Evolutionary conservation across 2,329 filamentous ascomycete species (phyloP), one percentile per base, ranked within the genome.

Genomic region (Chrysoporthe cubensis): DNA sequence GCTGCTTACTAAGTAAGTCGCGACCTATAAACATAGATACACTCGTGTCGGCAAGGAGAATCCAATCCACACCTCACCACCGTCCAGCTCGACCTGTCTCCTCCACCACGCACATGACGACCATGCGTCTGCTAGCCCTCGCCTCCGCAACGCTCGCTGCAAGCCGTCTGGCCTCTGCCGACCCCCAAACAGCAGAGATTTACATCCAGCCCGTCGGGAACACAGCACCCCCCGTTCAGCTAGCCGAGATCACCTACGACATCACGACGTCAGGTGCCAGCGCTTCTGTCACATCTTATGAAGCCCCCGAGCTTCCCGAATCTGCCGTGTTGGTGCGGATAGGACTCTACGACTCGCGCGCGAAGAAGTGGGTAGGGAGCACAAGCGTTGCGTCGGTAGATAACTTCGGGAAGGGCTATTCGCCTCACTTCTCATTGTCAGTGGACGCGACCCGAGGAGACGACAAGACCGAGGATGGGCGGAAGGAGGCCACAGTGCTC

Each of bases 321-420:
- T 77, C 78, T 7, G 75, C 80, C 5, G 72, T 75, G n/a, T 82
- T 88, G 11, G 80, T 90, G 63, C 86, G 87, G 70, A 78, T 90
- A 61, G 88, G 88, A 50, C 74, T 86, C 69, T 90, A 85, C 78
- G 83, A 89, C 76, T 71, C 79, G 32, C 74, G 79, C 34, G 72
- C 81, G 13, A 73, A 75, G 60, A 69, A 72, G 54, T 90, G 88
- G 87, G 76, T 78, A 43, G 85, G 84, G 37, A 84, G 85, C 37
- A 86, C 86, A 5, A 85, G 87, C 8, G 83, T 87, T 16, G 82
- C 85, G 40, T 83, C 84, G 9, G 81, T 78, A 1, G 82, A 84
- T 66, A 90, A 87, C 76, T 88, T 90, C 71, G 78, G 77, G 70
- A 89, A 89, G 78, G 88, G 88, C 6, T 90, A 86, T 75, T 80